Evolutionary conservation across 2,329 filamentous ascomycete species (phyloP), one percentile per base, ranked within the genome.

Genomic region (Coniochaeta sp.): DNA sequence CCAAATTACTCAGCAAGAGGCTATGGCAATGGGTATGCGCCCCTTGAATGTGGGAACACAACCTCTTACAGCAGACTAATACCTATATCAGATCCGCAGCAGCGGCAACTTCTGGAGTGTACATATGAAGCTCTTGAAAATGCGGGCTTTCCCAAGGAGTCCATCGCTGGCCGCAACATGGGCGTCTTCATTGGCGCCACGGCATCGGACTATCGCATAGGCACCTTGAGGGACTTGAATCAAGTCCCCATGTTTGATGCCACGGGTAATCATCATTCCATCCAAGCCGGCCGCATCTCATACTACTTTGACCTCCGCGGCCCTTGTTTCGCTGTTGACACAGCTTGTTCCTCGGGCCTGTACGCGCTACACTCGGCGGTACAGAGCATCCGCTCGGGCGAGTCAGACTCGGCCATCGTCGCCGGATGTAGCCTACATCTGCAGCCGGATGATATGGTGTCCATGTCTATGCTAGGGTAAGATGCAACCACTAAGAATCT

Each of bases 1-100:
- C 65, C 69, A 73, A 36, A 73, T 75, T 19, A 72, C 72, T 2
- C 66, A 69, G 42, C 63, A 67, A 17, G 73, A 75, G 57, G 73
- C 72, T 44, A 65, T 70, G 58, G 64, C 69, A 0, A 74, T 75
- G 71, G 42, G 42, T 47, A 47, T 26, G 42, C 5, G 40, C 17
- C 40, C 7, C 17, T n/a, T n/a, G 16, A n/a, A 5, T n/a, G 2
- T 19, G 3, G n/a, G 9, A 40, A 17, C 9, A 47, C 26, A 22
- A 10, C 5, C 26, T 8, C 26, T 9, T 26, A 3, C 42, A 22
- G 19, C 12, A 47, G 19, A 26, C 42, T 47, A 7, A 47, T 12
- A 47, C 19, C 24, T 22, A 19, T 19, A n/a, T 4, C 19, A 47
- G 70, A 72, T 58, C 69, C 69, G 12, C 66, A 69, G 40, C 70